Evolutionary conservation across 306 rosid species (phyloP).

Genomic region (Astragalus membranaceus): DNA sequence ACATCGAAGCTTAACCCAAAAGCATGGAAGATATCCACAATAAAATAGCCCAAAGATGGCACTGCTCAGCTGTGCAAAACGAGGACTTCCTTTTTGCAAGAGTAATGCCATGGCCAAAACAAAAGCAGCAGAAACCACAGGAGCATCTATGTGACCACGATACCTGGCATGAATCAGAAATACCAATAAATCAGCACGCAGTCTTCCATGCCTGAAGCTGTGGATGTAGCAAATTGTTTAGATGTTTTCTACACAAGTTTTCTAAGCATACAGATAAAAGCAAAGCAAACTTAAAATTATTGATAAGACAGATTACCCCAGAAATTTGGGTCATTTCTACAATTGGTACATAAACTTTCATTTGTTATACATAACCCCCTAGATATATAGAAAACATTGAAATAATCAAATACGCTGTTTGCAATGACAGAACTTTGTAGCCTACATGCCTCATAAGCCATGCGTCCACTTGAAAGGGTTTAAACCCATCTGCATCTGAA

Average conservation of each 20-base stretch:
- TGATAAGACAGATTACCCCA: neutral
- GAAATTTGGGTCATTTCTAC: neutral
- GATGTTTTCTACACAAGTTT: neutral
- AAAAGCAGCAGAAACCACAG: slow-evolving; percentile 93
- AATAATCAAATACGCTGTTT: neutral
- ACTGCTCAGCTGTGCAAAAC: slow-evolving; percentile 93
- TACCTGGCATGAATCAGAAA: slow-evolving; percentile 53
- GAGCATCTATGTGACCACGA: slow-evolving; percentile 82
- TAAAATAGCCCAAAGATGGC: slow-evolving; percentile 89
- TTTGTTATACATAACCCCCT: neutral
- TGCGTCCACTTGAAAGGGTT: neutral
- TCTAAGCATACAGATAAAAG: neutral
- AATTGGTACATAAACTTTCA: neutral
- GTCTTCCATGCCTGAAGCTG: neutral
- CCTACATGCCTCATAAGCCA: neutral
- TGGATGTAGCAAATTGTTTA: neutral
- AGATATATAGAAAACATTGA: neutral
- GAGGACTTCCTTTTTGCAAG: slow-evolving; percentile 87
- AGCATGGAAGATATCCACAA: slow-evolving; percentile 95
- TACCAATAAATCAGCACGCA: slow-evolving; percentile 33
- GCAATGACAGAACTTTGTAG: neutral
- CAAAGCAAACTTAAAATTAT: neutral
- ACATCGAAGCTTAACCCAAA: slow-evolving; percentile 99
- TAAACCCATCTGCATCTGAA: too few relatives aligned
- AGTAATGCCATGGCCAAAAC: slow-evolving; percentile 70